Evolutionary conservation across 768 basidiomycete genomes (phyloP).

Genomic region (Phylloporus sp.): DNA sequence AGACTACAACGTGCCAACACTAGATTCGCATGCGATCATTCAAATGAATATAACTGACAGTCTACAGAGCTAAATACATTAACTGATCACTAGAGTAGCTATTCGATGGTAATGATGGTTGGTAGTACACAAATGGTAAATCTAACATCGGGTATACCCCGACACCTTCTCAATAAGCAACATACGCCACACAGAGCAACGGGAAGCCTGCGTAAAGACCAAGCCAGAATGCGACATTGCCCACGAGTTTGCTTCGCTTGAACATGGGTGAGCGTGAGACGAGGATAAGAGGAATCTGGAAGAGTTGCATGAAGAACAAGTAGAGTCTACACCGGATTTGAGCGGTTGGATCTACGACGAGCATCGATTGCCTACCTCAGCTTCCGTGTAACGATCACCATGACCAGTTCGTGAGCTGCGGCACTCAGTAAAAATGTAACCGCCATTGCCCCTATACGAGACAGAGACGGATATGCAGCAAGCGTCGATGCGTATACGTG

Average conservation of each 20-base stretch:
- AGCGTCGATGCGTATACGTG: slow-evolving; percentile 95
- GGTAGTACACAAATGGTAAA: not conserved
- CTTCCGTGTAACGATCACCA: slow-evolving; percentile 94
- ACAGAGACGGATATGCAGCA: slow-evolving; percentile 62
- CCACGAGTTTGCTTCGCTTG: slow-evolving; percentile 76
- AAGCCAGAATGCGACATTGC: slow-evolving; percentile 89
- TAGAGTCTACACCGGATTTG: slow-evolving; percentile 56
- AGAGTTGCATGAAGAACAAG: slow-evolving; percentile 78
- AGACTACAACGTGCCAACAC: too few relatives aligned
- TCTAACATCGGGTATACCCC: not conserved
- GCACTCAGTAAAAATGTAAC: slow-evolving; percentile 91
- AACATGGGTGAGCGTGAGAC: slow-evolving; percentile 73
- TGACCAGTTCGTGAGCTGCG: slow-evolving; percentile 89
- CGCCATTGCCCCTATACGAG: slow-evolving; percentile 80
- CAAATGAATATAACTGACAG: not conserved
- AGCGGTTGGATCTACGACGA: not conserved
- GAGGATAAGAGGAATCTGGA: slow-evolving; percentile 89
- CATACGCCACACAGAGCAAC: slow-evolving; percentile 77
- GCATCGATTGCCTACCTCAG: slow-evolving; percentile 51
- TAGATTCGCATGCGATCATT: too few relatives aligned
- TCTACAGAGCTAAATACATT: too few relatives aligned
- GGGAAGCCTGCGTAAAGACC: slow-evolving; percentile 93
- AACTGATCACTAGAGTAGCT: not conserved
- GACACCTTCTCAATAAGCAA: slow-evolving; percentile 42
- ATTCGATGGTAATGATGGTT: not conserved